Base-by-base conservation (phyloP, 2,329 filamentous ascomycete genomes). In the Madurella fahalii region DNA sequence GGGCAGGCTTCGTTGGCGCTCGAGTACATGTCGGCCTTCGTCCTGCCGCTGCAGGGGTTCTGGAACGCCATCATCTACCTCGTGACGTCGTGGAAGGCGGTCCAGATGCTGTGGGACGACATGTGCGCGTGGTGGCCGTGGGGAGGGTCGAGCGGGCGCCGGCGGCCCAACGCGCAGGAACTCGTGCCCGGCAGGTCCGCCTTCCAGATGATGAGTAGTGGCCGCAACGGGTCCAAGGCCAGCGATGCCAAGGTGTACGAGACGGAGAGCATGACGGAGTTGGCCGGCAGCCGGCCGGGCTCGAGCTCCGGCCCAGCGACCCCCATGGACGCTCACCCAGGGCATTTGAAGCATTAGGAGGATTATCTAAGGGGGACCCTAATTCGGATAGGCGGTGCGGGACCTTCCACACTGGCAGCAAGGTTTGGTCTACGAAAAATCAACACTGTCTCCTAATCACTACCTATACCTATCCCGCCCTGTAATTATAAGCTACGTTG, bases 1-100 rank as follows among this genome's bases (percentile, higher is more conserved):
- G 71, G 78, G 25, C 55, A 76, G 4, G 71, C 78, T 0, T 78
- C 75, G 8, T 77, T 84, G 30, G 73, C 77, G 0, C 79, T 94
- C 20, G 84, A 89, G 63, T 83, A 87, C 60, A 80, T 85, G 60
- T 85, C 86, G 18, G 84, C 87, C 0, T 78, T 90, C 40, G 89
- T 94, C 1, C 77, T 95, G 9, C 89, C 90, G 0, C 77, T 91
- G 0, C 90, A 95, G 67, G 90, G 90, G 0, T 88, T 92, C 64
- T 94, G 89, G 89, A 95, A 95, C 67, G 82, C 85, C 16, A 69
- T 88, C 54, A 90, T 95, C 61, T 95, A 94, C 69, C 71, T 83
- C 15, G 77, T 81, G 11, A 90, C 87, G 1, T 89, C 86, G 5
- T 82, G 83, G 76, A 71, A 79, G 47, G 85, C 85, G 0, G 85